Evolutionary conservation across 2,329 filamentous ascomycete genomes (phyloP).

Genomic region (Fusarium pseudoanthophilum): DNA sequence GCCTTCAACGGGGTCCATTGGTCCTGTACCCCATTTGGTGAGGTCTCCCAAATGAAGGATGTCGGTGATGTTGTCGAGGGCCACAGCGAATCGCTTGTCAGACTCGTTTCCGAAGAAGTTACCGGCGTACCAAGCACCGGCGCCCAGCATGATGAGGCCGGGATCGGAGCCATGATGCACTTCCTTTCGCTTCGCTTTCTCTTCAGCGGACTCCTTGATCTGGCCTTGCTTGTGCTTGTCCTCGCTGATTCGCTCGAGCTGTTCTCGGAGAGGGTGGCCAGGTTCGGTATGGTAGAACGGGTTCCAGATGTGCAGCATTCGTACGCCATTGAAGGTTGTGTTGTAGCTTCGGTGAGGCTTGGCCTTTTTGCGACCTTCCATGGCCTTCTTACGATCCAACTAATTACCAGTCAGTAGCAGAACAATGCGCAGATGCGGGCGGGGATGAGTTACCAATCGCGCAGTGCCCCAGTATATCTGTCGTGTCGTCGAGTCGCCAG

Average conservation of each 20-base stretch:
- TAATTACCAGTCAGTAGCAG: conserved; percentile 9
- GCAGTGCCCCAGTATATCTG: conserved; percentile 67
- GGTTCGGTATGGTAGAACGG: conserved; percentile 64
- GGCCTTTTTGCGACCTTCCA: conserved; percentile 5
- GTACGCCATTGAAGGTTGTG: conserved; percentile 57
- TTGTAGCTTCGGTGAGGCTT: conserved; percentile 40
- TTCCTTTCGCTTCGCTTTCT: background rate
- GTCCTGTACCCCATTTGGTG: conserved; percentile 28
- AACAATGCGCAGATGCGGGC: background rate
- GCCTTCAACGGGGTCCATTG: conserved; percentile 42
- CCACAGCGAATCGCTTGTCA: conserved; percentile 23
- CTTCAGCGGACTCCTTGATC: background rate
- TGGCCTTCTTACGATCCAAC: conserved; percentile 39
- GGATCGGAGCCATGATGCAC: conserved; percentile 31
- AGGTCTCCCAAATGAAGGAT: conserved; percentile 35
- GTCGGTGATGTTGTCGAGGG: conserved; percentile 41
- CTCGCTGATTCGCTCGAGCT: conserved; percentile 37
- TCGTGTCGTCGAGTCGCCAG: conserved; percentile 69
- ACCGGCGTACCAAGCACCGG: conserved; percentile 42
- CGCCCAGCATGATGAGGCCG: conserved; percentile 42
- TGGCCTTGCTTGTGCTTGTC: conserved; percentile 29
- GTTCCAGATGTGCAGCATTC: conserved; percentile 70
- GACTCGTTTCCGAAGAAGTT: conserved; percentile 18
- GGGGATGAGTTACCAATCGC: conserved; percentile 40
- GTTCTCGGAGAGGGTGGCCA: conserved; percentile 31